phyloP scores from a whole-genome alignment of 1,139 yeast genomes.

The Entelexis paramagnoliae region DNA sequence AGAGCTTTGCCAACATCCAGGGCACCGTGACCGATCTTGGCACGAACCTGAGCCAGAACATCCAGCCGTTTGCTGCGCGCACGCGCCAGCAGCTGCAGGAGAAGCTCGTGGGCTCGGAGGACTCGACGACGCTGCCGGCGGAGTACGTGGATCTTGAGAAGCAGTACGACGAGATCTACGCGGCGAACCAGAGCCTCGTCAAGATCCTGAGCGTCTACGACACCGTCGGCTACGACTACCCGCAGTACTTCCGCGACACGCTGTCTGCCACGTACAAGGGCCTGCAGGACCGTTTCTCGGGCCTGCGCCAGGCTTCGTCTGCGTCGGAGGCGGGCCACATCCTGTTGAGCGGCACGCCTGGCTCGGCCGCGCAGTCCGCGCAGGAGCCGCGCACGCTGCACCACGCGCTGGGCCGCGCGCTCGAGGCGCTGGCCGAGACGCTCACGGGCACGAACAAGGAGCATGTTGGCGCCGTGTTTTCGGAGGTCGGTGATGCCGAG shows the following conservation, averaged over 20 bases:
- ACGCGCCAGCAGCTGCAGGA: conserved; percentile 74
- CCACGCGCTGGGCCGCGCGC: conserved; percentile 73
- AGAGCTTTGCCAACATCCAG: conserved; percentile 32
- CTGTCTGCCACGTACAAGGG: conserved; percentile 63
- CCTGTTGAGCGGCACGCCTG: conserved; percentile 43
- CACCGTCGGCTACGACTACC: conserved; percentile 75
- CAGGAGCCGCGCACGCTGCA: conserved; percentile 70
- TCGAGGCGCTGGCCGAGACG: conserved; percentile 40
- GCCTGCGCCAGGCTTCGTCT: conserved; percentile 61
- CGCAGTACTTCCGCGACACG: conserved; percentile 62
- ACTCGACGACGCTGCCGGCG: conserved; percentile 69
- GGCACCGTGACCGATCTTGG: conserved; percentile 33
- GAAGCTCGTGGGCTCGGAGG: conserved; percentile 66
- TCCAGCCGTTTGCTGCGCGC: conserved; percentile 65
- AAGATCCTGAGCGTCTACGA: conserved; percentile 67
- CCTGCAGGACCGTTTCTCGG: conserved; percentile 55
- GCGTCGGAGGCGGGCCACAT: conserved; percentile 81
- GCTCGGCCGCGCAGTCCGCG: conserved; percentile 16
- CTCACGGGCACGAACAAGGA: conserved; percentile 35
- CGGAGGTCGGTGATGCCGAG: conserved; percentile 45
- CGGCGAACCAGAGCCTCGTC: conserved; percentile 60
- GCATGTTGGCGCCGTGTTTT: conserved; percentile 41
- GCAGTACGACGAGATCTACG: conserved; percentile 64
- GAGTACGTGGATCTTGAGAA: conserved; percentile 69
- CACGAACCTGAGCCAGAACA: conserved; percentile 27